Evolutionary conservation across 2,329 filamentous ascomycete species (phyloP), one percentile per base, ranked within the genome.

Genomic region (Lasiodiplodia gonubiensis): DNA sequence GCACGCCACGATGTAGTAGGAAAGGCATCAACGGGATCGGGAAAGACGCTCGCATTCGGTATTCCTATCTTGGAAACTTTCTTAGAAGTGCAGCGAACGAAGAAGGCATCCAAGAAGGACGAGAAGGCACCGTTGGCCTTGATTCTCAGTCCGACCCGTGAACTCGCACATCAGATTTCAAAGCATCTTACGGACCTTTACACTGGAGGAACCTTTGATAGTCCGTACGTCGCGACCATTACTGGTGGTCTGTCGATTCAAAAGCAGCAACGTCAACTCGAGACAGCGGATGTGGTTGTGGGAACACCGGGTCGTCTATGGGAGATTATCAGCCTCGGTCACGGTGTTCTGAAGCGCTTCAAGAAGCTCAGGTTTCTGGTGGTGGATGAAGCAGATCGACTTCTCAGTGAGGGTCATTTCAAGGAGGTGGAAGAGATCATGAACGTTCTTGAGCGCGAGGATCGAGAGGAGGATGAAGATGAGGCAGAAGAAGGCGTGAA

Each of bases 21-120:
- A 51, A 99, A 99, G 81, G 95, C 95, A 2, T 91, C 94, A 12
- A 99, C 95, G 0, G 95, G 95, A 71, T 98, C 95, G 16, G 95
- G 95, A 72, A 99, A 99, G 81, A 99, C 95, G 0, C 83, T 99
- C 53, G 94, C 95, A 0, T 99, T 97, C 78, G 93, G 91, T 1
- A 93, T 99, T 70, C 95, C 95, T 0, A 95, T 99, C 67, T 83
- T 98, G 11, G 94, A 99, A 78, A 85, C 86, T 66, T 97, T 90
- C 84, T 80, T 99, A 7, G 85, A 72, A 12, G 70, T 70, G 5
- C 27, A 68, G 37, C 70, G 78, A 77, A 16, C 16, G 12, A 42
- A 39, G 5, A 65, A 59, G 18, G 64, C 70, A 4, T 21, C 61
- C 12, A 78, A 81, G 12, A 74, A 80, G 23, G 66, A 25, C 30